A percentile compares a stretch with the other conserved stretches of the same genome.
phyloP scores from a whole-genome alignment of 345 rosid genomes.

The Cardamine chenopodiifolia region DNA sequence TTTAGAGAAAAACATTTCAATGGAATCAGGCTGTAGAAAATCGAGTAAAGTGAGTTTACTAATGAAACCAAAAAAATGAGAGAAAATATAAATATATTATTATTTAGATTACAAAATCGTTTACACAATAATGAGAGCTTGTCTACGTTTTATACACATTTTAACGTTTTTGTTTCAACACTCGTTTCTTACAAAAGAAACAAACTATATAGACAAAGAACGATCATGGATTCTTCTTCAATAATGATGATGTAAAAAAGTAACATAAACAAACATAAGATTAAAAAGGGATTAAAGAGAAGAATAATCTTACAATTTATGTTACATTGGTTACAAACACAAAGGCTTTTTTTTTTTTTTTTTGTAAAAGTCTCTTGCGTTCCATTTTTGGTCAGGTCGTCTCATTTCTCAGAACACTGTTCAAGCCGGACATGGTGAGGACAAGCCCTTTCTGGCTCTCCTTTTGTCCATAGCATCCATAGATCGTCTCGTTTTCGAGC shows the following conservation, averaged over 20 bases:
- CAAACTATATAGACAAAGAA: constrained; percentile 35
- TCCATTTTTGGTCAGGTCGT: constrained; percentile 24
- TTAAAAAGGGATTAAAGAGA: constrained; percentile 4
- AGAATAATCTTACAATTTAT: constrained; percentile 27
- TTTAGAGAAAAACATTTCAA: not conserved
- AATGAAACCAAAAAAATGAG: not conserved
- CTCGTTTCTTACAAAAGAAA: constrained; percentile 28
- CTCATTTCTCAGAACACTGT: constrained; percentile 37
- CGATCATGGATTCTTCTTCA: constrained; percentile 26
- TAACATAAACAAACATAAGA: constrained; percentile 19
- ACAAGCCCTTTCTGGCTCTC: constrained; percentile 82
- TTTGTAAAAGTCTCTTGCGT: constrained; percentile 2
- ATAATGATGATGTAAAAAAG: constrained; percentile 3
- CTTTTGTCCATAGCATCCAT: constrained; percentile 71
- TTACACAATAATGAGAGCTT: constrained; percentile 7
- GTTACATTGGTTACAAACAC: constrained; percentile 39
- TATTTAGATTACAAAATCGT: constrained; percentile 20
- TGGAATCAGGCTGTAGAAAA: not conserved
- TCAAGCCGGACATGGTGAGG: constrained; percentile 57
- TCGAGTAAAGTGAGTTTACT: not conserved
- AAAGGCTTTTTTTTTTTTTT: not conserved
- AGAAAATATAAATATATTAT: not conserved
- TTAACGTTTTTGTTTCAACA: not conserved
- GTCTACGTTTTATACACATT: constrained; percentile 29
- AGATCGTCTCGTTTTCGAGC: constrained; percentile 80